Evolutionary conservation across 768 basidiomycete species (phyloP).

Genomic region (Russula emetica): DNA sequence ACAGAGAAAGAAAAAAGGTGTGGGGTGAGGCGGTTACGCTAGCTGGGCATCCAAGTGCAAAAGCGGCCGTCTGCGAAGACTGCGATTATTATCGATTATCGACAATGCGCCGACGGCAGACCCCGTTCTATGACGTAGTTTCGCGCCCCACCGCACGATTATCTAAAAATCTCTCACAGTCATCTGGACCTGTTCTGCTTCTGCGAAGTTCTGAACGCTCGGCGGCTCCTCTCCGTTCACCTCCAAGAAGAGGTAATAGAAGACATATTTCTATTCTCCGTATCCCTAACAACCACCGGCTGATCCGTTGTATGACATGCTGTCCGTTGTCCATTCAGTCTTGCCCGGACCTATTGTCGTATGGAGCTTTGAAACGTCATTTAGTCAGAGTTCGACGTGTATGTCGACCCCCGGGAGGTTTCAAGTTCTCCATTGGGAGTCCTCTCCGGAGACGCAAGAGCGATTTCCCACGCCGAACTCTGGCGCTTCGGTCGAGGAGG

Average conservation of each 20-base stretch:
- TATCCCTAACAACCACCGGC: too few species aligned
- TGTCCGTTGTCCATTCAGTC: too few species aligned
- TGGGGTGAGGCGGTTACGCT: not conserved
- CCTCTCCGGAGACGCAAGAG: not conserved
- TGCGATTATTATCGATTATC: not conserved
- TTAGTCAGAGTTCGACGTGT: too few species aligned
- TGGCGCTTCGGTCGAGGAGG: too few species aligned
- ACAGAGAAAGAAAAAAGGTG: not conserved
- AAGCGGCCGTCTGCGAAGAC: not conserved
- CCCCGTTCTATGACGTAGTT: not conserved
- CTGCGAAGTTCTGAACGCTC: too few species aligned
- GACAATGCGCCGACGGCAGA: not conserved
- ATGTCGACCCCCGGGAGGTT: not conserved
- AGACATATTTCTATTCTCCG: too few species aligned
- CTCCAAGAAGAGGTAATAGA: too few species aligned
- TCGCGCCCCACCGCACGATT: not conserved
- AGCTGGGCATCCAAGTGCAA: not conserved
- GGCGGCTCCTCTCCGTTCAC: too few species aligned
- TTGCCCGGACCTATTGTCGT: too few species aligned
- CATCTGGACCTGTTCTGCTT: too few species aligned
- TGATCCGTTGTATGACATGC: not conserved
- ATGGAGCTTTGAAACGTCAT: too few species aligned
- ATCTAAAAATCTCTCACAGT: not conserved
- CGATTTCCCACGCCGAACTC: not conserved
- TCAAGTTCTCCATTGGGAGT: not conserved